Conservation (phyloP, 2,329 filamentous ascomycete genomes). For the Fusarium sp. region DNA sequence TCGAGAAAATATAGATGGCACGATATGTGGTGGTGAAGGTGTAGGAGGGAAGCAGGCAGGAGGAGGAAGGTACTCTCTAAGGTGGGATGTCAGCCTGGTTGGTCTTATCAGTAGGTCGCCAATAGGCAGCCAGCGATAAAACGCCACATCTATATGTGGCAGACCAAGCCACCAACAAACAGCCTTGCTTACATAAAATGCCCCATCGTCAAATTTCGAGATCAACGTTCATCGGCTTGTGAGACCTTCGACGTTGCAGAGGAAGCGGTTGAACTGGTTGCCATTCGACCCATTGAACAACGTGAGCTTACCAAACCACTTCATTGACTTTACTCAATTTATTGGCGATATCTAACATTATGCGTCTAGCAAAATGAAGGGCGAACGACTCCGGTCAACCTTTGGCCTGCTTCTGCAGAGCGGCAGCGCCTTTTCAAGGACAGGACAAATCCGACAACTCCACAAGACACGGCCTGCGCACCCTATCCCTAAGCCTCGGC, state of each 20-base stretch:
- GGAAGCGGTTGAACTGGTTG: constrained; percentile 39
- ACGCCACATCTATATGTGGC: constrained; percentile 30
- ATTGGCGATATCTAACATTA: constrained; percentile 19
- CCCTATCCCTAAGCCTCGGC: constrained; percentile 78
- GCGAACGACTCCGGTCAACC: constrained; percentile 52
- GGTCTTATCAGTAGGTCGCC: constrained; percentile 32
- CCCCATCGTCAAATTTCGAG: constrained; percentile 52
- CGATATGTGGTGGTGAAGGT: constrained; percentile 13
- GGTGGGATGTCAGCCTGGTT: constrained; percentile 46
- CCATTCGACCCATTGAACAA: constrained; percentile 43
- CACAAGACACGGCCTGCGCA: constrained; percentile 59
- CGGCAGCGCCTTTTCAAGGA: constrained; percentile 51
- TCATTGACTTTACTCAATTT: neutral
- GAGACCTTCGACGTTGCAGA: constrained; percentile 39
- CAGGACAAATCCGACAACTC: constrained; percentile 60
- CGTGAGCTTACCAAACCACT: constrained; percentile 24
- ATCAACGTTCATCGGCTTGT: constrained; percentile 35
- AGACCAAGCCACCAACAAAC: constrained; percentile 17
- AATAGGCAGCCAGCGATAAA: constrained; percentile 24
- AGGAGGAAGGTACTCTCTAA: constrained; percentile 31
- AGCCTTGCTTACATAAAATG: constrained; percentile 56
- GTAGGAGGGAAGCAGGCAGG: constrained; percentile 38
- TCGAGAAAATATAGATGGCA: constrained; percentile 15
- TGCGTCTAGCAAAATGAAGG: constrained; percentile 52
- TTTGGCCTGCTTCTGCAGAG: constrained; percentile 53